Evolutionary conservation across 2,329 filamentous ascomycete species (phyloP).

Genomic region (Alternaria triticina): DNA sequence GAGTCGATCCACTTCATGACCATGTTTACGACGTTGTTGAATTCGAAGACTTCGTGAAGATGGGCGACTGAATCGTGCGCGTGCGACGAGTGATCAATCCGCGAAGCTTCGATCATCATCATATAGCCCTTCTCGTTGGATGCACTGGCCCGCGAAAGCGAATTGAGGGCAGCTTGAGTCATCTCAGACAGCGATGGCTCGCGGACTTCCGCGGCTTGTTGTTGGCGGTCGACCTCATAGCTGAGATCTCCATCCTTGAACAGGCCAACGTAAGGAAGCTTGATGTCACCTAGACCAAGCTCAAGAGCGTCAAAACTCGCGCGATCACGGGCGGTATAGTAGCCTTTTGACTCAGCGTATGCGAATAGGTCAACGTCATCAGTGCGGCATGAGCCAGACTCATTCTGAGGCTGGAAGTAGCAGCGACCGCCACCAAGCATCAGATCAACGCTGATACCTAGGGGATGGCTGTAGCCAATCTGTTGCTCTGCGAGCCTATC

Average conservation of each 20-base stretch:
- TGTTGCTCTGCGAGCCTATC: slow-evolving; percentile 50
- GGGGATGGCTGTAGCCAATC: slow-evolving; percentile 50
- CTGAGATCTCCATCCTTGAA: slow-evolving; percentile 43
- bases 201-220: slow-evolving; percentile 32
- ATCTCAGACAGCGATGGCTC: slow-evolving; percentile 53
- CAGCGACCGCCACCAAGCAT: slow-evolving; percentile 52
- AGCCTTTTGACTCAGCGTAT: slow-evolving; percentile 45
- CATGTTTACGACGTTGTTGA: slow-evolving; percentile 48
- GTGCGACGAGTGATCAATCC: slow-evolving; percentile 33
- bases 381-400: slow-evolving; percentile 46
- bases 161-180: slow-evolving; percentile 48
- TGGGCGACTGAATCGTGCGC: slow-evolving; percentile 36
- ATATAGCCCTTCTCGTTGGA: slow-evolving; percentile 49
- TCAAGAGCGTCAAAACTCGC: slow-evolving; percentile 44
- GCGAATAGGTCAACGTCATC: slow-evolving; percentile 49
- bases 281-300: slow-evolving; percentile 26
- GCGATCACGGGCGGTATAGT: slow-evolving; percentile 47
- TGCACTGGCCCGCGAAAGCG: slow-evolving; percentile 45
- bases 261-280: slow-evolving; percentile 49
- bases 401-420: slow-evolving; percentile 51
- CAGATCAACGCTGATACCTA: slow-evolving; percentile 50
- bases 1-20: slow-evolving; percentile 51
- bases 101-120: slow-evolving; percentile 43
- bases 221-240: slow-evolving; percentile 47
- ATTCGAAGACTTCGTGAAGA: slow-evolving; percentile 50